phyloP scores from a whole-genome alignment of 345 rosid genomes.

The Dipteronia sinensis region DNA sequence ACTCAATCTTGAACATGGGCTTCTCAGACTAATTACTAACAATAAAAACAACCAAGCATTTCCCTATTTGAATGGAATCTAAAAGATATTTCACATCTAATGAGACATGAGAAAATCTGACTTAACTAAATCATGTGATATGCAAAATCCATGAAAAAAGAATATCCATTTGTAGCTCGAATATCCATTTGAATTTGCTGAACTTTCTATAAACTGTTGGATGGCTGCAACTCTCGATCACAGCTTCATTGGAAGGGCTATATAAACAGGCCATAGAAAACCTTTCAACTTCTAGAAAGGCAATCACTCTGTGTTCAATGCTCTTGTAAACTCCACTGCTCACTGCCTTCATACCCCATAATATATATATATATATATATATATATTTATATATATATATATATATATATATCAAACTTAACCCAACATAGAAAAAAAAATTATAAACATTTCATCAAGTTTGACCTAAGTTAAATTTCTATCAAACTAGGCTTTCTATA shows the following conservation, averaged over 20 bases:
- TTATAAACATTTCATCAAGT: background rate
- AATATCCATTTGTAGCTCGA: slow-evolving; percentile 28
- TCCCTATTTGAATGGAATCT: too few species aligned
- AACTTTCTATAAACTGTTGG: slow-evolving; percentile 58
- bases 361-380: background rate
- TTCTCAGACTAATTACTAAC: too few species aligned
- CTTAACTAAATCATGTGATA: too few species aligned
- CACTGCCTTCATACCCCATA: slow-evolving; percentile 57
- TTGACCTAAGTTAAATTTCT: background rate
- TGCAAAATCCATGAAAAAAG: too few species aligned
- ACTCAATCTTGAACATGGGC: too few species aligned
- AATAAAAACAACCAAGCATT: too few species aligned
- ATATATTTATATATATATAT: background rate
- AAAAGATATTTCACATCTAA: too few species aligned
- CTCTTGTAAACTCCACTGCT: slow-evolving; percentile 79
- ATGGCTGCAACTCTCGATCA: slow-evolving; percentile 42
- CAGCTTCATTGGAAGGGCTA: slow-evolving; percentile 53
- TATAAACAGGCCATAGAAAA: slow-evolving; percentile 64
- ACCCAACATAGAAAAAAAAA: background rate
- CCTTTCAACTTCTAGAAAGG: slow-evolving; percentile 51
- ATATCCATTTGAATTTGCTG: slow-evolving; percentile 62
- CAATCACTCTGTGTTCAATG: slow-evolving; percentile 60
- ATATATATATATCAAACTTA: background rate
- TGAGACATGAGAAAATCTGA: too few species aligned
- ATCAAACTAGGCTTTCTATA: too few species aligned